Conservation (phyloP, 1,284 basidiomycete genomes). For the Coniophora puteana region DNA sequence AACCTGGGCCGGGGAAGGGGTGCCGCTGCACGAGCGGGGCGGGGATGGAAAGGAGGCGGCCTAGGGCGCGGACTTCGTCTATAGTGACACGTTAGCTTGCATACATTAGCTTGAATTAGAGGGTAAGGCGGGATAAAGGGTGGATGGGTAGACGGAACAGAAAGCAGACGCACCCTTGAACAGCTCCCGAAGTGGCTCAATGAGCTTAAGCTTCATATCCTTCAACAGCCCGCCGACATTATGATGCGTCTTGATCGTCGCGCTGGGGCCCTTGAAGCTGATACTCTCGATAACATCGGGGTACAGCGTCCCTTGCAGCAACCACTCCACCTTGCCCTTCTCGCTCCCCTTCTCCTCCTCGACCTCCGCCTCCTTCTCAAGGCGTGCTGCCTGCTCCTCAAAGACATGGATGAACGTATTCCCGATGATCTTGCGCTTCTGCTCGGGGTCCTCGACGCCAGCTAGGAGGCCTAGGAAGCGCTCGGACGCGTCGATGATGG, state of each 20-base stretch:
- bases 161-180: constrained; percentile 81
- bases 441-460: constrained; percentile 93
- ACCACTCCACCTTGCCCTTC: constrained; percentile 94
- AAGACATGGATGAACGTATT: constrained; percentile 99
- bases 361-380: constrained; percentile 83
- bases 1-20: constrained; percentile 98
- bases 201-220: constrained; percentile 99
- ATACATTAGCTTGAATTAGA: constrained; percentile 5
- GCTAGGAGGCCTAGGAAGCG: constrained; percentile 89
- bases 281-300: constrained; percentile 99
- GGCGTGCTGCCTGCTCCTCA: constrained; percentile 87
- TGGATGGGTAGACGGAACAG: neutral
- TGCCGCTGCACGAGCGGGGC: constrained; percentile 93
- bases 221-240: constrained; percentile 96
- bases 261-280: constrained; percentile 98
- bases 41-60: constrained; percentile 89
- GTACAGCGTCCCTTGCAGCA: constrained; percentile 96
- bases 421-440: constrained; percentile 98
- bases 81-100: constrained; percentile 3
- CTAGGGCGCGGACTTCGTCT: constrained; percentile 97
- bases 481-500: constrained; percentile 93
- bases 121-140: constrained; percentile 1
- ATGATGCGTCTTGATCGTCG: constrained; percentile 99
- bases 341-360: constrained; percentile 66
- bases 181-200: constrained; percentile 95